phyloP scores from a whole-genome alignment of 768 basidiomycete species.

The Lactifluus rugatus region DNA sequence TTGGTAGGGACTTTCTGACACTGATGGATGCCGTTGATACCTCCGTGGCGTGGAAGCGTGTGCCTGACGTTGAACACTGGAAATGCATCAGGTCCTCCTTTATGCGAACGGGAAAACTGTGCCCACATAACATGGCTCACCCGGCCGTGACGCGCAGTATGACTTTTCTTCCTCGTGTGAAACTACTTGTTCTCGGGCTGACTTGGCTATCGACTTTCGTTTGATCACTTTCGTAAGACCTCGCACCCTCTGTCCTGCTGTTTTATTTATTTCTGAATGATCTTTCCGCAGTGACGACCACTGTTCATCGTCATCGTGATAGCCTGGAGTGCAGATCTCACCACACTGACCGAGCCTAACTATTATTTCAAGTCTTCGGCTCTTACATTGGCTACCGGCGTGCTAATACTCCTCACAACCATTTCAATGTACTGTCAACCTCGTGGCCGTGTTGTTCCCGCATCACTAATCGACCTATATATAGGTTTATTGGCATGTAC shows the following conservation, averaged over 20 bases:
- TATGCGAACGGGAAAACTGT: background rate
- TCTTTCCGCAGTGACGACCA: background rate
- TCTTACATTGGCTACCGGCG: conserved; percentile 25
- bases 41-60: background rate
- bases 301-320: conserved; percentile 28
- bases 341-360: conserved; percentile 17
- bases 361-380: conserved; percentile 21
- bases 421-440: conserved; percentile 22
- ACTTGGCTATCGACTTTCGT: background rate
- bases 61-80: background rate
- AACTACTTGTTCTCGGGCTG: background rate
- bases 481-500: conserved; percentile 28
- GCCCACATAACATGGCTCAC: background rate
- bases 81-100: background rate
- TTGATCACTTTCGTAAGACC: background rate
- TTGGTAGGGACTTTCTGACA: background rate
- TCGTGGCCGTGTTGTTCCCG: background rate
- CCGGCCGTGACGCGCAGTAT: background rate
- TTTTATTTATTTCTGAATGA: background rate
- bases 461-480: background rate
- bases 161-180: background rate
- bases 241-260: background rate
- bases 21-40: background rate
- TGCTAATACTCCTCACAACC: conserved; percentile 26
- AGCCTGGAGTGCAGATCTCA: conserved; percentile 24